Evolutionary conservation across 2,329 filamentous ascomycete species (phyloP).

Genomic region (Fonsecaea nubica): DNA sequence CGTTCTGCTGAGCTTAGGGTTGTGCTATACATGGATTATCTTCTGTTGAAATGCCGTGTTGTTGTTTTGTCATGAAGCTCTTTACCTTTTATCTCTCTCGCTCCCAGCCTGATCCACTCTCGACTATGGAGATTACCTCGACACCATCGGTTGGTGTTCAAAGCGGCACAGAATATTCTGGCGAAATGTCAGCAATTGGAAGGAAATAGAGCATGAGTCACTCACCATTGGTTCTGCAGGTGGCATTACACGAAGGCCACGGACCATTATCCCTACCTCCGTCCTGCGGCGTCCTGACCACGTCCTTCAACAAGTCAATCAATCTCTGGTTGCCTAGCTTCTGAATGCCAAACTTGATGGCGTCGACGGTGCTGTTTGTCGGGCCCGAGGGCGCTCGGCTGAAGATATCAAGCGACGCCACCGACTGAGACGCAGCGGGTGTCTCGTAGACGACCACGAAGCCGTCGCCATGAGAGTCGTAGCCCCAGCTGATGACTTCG

Average conservation of each 20-base stretch:
- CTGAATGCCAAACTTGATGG: conserved; percentile 16
- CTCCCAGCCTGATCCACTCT: neutral
- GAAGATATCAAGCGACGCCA: conserved; percentile 14
- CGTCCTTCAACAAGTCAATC: neutral
- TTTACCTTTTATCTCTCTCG: neutral
- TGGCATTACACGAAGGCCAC: conserved; percentile 16
- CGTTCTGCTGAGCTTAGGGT: too few relatives aligned
- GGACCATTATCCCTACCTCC: conserved; percentile 4
- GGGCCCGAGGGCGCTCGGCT: conserved; percentile 12
- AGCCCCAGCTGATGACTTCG: conserved; percentile 18
- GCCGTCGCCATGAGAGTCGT: conserved; percentile 4
- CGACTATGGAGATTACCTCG: neutral
- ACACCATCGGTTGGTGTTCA: neutral
- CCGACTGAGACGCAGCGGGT: conserved; percentile 6
- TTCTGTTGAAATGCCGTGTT: too few relatives aligned
- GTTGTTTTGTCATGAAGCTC: too few relatives aligned
- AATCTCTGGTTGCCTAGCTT: conserved; percentile 4
- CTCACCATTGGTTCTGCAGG: conserved; percentile 17
- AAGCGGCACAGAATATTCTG: neutral
- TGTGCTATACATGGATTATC: too few relatives aligned
- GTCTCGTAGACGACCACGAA: conserved; percentile 16
- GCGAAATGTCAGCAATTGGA: neutral
- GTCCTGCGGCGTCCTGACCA: conserved; percentile 12
- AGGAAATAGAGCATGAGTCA: neutral
- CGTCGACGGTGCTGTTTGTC: conserved; percentile 6